Evolutionary conservation across 108 stramenopile genomes (phyloP).

Genomic region (Schizochytrium sp.): DNA sequence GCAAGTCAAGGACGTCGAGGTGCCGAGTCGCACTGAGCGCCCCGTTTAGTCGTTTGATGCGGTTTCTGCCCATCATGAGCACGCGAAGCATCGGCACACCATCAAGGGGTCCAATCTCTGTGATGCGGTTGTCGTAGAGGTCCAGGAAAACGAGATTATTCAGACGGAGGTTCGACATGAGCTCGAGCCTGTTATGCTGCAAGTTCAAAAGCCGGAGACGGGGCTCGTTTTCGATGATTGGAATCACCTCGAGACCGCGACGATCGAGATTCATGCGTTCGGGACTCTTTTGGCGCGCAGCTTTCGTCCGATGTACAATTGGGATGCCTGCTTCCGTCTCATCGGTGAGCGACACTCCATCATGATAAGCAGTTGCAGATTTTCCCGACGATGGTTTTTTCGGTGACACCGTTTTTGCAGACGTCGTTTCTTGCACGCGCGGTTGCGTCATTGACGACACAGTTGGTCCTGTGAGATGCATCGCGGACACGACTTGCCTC

Average conservation of each 20-base stretch:
- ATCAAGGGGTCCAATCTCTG: slow-evolving; percentile 22
- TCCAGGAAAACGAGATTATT: slow-evolving; percentile 48
- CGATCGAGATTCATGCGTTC: slow-evolving; percentile 42
- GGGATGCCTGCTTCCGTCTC: not conserved
- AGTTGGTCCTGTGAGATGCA: not conserved
- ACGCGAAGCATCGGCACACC: slow-evolving; percentile 35
- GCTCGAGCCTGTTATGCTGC: slow-evolving; percentile 44
- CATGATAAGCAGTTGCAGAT: not conserved
- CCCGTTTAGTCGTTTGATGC: slow-evolving; percentile 36
- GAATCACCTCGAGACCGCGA: slow-evolving; percentile 32
- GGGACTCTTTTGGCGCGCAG: not conserved
- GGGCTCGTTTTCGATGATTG: slow-evolving; percentile 37
- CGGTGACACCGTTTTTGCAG: not conserved
- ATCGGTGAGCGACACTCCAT: not conserved
- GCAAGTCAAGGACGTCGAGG: slow-evolving; percentile 48
- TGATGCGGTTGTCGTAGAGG: slow-evolving; percentile 45
- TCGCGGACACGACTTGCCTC: not conserved
- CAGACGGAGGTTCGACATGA: slow-evolving; percentile 29
- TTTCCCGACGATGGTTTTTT: not conserved
- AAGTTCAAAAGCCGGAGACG: slow-evolving; percentile 41
- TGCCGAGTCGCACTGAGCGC: slow-evolving; percentile 22
- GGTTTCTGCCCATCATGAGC: slow-evolving; percentile 47
- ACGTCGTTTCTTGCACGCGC: not conserved
- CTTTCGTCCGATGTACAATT: not conserved
- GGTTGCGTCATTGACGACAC: not conserved